Evolutionary conservation across 2,329 filamentous ascomycete species (phyloP).

Genomic region (Amauroascus niger): DNA sequence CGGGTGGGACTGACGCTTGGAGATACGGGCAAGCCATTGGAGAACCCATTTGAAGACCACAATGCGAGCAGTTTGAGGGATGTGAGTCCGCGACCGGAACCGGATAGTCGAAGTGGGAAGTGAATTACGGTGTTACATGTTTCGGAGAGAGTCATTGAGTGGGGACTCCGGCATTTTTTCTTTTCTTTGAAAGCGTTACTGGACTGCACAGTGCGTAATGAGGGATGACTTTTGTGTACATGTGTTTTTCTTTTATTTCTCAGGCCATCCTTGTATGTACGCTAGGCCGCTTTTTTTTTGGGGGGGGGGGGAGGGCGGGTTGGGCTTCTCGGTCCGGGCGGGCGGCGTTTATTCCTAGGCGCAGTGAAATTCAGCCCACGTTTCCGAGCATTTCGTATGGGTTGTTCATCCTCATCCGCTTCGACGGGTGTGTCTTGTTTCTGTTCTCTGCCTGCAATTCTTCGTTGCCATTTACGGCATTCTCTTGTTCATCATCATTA

Average conservation of each 20-base stretch:
- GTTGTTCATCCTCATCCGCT: conserved; percentile 5
- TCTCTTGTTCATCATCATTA: not conserved
- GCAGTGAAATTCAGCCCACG: not conserved
- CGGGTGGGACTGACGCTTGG: conserved; percentile 33
- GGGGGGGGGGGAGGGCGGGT: not conserved
- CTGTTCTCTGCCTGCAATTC: not conserved
- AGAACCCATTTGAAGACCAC: conserved; percentile 64
- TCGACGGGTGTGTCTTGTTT: not conserved
- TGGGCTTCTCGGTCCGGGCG: not conserved
- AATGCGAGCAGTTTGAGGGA: conserved; percentile 56
- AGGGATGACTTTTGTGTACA: conserved; percentile 2
- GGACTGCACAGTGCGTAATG: not conserved
- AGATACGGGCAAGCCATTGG: conserved; percentile 39
- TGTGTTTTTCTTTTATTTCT: not conserved
- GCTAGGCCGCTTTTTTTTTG: not conserved
- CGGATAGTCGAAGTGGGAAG: conserved; percentile 1
- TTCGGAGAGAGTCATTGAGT: not conserved
- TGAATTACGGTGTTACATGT: conserved; percentile 23
- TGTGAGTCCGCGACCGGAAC: conserved; percentile 62
- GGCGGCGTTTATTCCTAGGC: not conserved
- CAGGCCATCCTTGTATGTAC: conserved; percentile 5
- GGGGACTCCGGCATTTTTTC: not conserved
- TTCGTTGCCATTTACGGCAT: not conserved
- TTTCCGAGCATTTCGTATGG: conserved; percentile 3
- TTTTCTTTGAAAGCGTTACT: not conserved